Conservation (phyloP, 1,284 basidiomycete genomes). For the Naganishia liquefaciens region DNA sequence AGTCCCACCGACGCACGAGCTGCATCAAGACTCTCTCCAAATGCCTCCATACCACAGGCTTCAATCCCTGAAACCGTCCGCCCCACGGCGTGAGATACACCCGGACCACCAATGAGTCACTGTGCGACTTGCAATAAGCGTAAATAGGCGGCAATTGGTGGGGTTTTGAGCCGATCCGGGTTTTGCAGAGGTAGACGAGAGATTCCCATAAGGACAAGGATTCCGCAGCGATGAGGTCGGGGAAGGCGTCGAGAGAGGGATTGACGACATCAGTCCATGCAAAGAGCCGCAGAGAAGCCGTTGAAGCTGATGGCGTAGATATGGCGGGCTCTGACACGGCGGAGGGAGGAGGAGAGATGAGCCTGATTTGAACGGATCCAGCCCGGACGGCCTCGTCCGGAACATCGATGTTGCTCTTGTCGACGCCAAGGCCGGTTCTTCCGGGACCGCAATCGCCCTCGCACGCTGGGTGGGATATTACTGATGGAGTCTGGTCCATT, state of each 20-base stretch:
- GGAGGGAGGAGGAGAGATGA: not conserved
- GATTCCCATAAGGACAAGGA: not conserved
- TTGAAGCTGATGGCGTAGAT: not conserved
- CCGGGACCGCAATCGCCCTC: not conserved
- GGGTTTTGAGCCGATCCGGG: not conserved
- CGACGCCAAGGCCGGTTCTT: not conserved
- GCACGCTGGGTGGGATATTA: too few species aligned
- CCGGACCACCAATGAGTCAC: not conserved
- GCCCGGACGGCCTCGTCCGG: conserved; percentile 6
- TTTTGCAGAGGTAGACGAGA: not conserved
- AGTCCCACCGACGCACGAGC: conserved; percentile 1
- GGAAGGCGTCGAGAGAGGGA: not conserved
- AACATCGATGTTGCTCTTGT: conserved; percentile 9
- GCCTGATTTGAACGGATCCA: conserved; percentile 2
- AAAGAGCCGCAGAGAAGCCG: not conserved
- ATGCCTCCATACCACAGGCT: not conserved
- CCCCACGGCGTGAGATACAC: conserved; percentile 11
- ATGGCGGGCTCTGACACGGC: too few species aligned
- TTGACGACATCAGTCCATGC: conserved; percentile 3
- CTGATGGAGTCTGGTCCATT: too few species aligned
- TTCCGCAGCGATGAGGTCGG: not conserved
- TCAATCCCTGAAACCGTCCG: conserved; percentile 11
- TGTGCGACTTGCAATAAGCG: not conserved
- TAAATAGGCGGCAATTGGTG: not conserved
- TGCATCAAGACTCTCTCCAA: not conserved